Evolutionary conservation across 192 early-diverging fungal species (phyloP).

Genomic region (Lunasporangiospora selenospora): DNA sequence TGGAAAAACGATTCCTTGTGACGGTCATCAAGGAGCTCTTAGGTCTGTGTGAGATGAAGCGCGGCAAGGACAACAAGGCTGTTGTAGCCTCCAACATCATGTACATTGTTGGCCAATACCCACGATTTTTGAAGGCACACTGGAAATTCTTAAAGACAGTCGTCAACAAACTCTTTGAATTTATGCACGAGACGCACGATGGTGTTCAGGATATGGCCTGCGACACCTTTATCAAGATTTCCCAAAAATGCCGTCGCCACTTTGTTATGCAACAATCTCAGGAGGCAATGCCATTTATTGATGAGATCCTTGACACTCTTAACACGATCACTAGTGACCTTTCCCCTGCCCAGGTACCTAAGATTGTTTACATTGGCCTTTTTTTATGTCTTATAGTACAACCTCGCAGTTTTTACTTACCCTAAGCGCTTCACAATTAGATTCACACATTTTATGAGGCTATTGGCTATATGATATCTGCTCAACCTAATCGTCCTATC

Average conservation of each 20-base stretch:
- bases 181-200: slow-evolving; percentile 97
- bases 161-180: slow-evolving; percentile 99
- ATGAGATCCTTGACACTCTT: slow-evolving; percentile 90
- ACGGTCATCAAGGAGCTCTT: slow-evolving; percentile 98
- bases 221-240: slow-evolving; percentile 99
- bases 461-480: slow-evolving; percentile 97
- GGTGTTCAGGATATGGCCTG: slow-evolving; percentile 99
- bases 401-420: neutral
- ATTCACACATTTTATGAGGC: slow-evolving; percentile 99
- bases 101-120: slow-evolving; percentile 99
- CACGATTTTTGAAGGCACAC: slow-evolving; percentile 98
- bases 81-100: slow-evolving; percentile 99
- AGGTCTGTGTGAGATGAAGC: slow-evolving; percentile 94
- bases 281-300: slow-evolving; percentile 92
- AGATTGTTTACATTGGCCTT: neutral
- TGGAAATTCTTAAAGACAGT: slow-evolving; percentile 99
- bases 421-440: too few species aligned
- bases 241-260: slow-evolving; percentile 96
- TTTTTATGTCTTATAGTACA: neutral
- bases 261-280: slow-evolving; percentile 94
- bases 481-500: slow-evolving; percentile 77
- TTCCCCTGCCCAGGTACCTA: slow-evolving; percentile 86
- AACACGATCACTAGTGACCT: slow-evolving; percentile 89
- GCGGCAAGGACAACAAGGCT: slow-evolving; percentile 99
- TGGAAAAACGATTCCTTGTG: slow-evolving; percentile 97